Evolutionary conservation across 179 eudicot genomes (phyloP).

Genomic region (Kewa caespitosa): DNA sequence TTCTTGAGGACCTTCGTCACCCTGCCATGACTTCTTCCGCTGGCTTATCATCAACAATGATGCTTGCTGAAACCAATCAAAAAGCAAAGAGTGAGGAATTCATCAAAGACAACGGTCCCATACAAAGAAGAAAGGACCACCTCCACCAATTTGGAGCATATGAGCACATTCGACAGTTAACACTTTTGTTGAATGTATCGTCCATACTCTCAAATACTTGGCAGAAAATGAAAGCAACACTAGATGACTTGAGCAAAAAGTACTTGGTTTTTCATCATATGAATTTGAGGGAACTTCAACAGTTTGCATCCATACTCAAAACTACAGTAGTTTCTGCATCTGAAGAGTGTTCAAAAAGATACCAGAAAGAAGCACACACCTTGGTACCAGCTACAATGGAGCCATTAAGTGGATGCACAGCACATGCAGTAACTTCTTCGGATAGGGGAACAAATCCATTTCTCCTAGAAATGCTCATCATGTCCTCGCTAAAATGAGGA

Average conservation of each 20-base stretch:
- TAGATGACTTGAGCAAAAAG: background rate
- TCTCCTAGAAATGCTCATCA: constrained; percentile 34
- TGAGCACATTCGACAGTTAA: background rate
- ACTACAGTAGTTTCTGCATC: background rate
- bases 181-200: background rate
- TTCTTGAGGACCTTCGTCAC: constrained; percentile 22
- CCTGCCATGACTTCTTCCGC: constrained; percentile 35
- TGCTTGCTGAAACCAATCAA: constrained; percentile 46
- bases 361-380: constrained; percentile 40
- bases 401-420: constrained; percentile 68
- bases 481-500: constrained; percentile 45
- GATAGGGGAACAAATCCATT: constrained; percentile 60
- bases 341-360: background rate
- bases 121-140: background rate
- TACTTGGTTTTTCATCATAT: background rate
- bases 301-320: background rate
- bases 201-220: no score
- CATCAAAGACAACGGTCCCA: background rate
- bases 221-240: background rate
- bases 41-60: constrained; percentile 61
- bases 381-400: constrained; percentile 80
- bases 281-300: background rate
- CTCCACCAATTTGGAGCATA: background rate
- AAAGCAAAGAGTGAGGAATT: background rate
- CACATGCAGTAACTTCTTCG: constrained; percentile 69